Evolutionary conservation across 164 flowering plant species (phyloP).

Genomic region (Nelumbo lutea): DNA sequence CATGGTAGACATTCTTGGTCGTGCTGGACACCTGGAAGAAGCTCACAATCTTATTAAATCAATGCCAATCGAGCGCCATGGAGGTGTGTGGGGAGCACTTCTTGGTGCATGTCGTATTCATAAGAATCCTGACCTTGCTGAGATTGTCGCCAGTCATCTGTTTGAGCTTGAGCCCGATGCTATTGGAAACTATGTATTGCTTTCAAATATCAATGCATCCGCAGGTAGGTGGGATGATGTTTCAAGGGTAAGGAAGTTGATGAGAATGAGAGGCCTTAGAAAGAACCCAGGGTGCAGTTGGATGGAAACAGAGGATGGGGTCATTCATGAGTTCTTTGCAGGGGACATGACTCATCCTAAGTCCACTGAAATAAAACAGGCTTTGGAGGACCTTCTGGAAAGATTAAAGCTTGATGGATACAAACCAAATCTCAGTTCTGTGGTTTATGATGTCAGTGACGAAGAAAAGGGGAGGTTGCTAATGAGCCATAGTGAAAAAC

Average conservation of each 20-base stretch:
- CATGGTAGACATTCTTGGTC: conserved; percentile 19
- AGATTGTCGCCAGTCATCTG: not conserved
- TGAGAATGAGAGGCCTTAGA: conserved; percentile 10
- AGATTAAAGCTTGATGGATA: conserved; percentile 23
- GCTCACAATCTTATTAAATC: not conserved
- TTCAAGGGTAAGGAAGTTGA: not conserved
- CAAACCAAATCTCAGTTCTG: conserved; percentile 20
- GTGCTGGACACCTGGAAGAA: conserved; percentile 19
- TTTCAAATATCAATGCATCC: not conserved
- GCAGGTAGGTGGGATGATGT: not conserved
- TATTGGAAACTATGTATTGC: not conserved
- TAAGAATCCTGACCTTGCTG: conserved; percentile 1
- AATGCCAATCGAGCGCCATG: not conserved
- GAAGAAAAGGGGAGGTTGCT: conserved; percentile 23
- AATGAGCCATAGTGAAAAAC: conserved; percentile 31
- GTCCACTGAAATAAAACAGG: conserved; percentile 20
- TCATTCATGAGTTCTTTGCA: conserved; percentile 28
- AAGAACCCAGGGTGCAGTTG: conserved; percentile 29
- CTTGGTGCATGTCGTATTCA: not conserved
- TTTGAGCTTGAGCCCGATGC: not conserved
- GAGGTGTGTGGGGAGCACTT: not conserved
- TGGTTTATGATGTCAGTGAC: conserved; percentile 26
- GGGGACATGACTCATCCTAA: conserved; percentile 27
- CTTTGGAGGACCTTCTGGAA: conserved; percentile 17
- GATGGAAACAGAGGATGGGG: conserved; percentile 28